Evolutionary conservation across 805 yeast genomes (phyloP), one percentile per base, ranked within the genome.

Genomic region (Candida verbasci): DNA sequence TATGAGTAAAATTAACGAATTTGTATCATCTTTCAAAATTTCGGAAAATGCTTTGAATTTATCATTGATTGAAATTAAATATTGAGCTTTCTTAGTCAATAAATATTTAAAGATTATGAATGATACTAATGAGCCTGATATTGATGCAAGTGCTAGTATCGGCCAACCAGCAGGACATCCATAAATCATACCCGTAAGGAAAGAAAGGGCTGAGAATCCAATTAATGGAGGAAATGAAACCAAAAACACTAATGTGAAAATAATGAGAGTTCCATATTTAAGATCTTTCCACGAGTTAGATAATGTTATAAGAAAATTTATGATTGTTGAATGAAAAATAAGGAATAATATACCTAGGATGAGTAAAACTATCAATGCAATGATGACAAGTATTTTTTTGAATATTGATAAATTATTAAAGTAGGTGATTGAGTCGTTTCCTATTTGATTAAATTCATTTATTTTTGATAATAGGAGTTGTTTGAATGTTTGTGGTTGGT

Each of bases 191-290:
- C 97, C 98, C 4, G 79, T 66, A 11, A 82, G 53, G 31, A 83
- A 70, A 14, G 82, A 72, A 14, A 85, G 56, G 15, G 81, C 69
- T 4, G 91, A 73, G 60, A 81, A 89, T 1, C 98, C 98, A 23
- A 87, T 58, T 47, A 91, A 45, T 1, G 97, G 98, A 2, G 98
- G 97, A 65, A 91, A 89, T 0, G 93, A 79, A 4, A 89, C 88
- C 2, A 71, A 18, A 45, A 82, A 74, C 3, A 88, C 58, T 31
- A 81, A 55, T 3, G 58, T 12, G 35, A 80, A 72, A 39, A 89
- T 52, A 0, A 78, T 44, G 3, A 70, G 40, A 9, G 62, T 59
- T 0, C 82, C 77, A 27, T 55, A 62, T 14, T 48, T 52, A 31
- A 65, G 55, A 1, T 53, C 52, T 20, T 52, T 45, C 65, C 80